Evolutionary conservation across 345 rosid genomes (phyloP), one percentile per base, ranked within the genome.

Genomic region (Fremontodendron californicum): DNA sequence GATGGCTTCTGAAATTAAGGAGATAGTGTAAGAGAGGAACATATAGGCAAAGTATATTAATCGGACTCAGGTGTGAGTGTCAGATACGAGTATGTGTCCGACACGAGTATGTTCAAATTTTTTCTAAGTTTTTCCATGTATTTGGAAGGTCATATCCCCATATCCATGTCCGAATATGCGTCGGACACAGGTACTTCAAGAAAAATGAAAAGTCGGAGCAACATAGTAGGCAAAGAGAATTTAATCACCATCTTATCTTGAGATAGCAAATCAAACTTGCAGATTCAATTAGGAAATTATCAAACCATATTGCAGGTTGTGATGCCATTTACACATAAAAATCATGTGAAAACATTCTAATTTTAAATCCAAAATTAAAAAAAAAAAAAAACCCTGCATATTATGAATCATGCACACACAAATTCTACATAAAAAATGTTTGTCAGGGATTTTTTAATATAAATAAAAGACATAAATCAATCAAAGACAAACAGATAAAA

Each of bases 1-100:
- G 37, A 18, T 46, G 39, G 27, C 35, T 55, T 33, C 85, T 82
- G 80, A 72, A 77, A 77, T 57, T 23, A 13, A 70, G 46, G 25
- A 11, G 15, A 39, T 8, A 27, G 49, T 18, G 40, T 31, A 71
- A 33, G 74, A 71, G 45, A 71, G 31, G 9, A 71, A 9, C 29
- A 6, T 49, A 51, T 3, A 49, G 23, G n/a, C n/a, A n/a, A n/a
- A n/a, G n/a, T n/a, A n/a, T n/a, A n/a, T n/a, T n/a, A n/a, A n/a
- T n/a, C n/a, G n/a, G n/a, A n/a, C n/a, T n/a, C n/a, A n/a, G n/a
- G n/a, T n/a, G n/a, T n/a, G n/a, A n/a, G n/a, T n/a, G n/a, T n/a
- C n/a, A n/a, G n/a, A n/a, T n/a, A n/a, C n/a, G n/a, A n/a, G n/a
- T n/a, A n/a, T n/a, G n/a, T n/a, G n/a, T n/a, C n/a, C n/a, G n/a